phyloP scores from a whole-genome alignment of 208 protist genomes.

The Leptomonas pyrrhocoris region DNA sequence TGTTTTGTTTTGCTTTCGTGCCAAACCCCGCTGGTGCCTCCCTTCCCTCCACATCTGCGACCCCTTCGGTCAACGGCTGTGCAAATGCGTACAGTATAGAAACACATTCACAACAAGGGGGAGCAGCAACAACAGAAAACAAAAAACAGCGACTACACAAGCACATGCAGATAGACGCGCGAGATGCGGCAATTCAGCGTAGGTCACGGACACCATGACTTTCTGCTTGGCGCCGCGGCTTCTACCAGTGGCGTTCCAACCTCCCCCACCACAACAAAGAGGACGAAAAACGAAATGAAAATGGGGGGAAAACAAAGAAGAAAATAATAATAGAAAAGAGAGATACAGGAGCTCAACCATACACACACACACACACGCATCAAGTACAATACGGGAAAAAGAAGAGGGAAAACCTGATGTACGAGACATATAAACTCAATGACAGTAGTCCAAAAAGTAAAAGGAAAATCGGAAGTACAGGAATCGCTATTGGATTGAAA shows the following conservation, averaged over 20 bases:
- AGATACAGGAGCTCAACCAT: not conserved
- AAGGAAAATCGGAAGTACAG: not conserved
- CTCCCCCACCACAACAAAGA: no score
- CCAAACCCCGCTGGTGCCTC: no score
- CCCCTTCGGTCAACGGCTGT: no score
- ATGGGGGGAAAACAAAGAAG: not conserved
- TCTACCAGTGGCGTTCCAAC: not conserved
- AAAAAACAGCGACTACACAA: not conserved
- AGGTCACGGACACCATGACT: not conserved
- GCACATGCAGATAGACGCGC: not conserved
- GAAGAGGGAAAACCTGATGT: not conserved
- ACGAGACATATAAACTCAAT: constrained; percentile 1
- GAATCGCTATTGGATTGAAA: constrained; percentile 4
- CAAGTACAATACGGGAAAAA: not conserved
- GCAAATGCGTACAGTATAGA: no score
- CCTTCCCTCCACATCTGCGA: no score
- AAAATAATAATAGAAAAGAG: constrained; percentile 7
- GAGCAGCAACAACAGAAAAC: constrained; percentile 12
- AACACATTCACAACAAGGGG: no score
- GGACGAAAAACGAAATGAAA: not conserved
- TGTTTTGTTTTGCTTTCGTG: no score
- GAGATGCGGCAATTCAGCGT: not conserved
- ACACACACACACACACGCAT: not conserved
- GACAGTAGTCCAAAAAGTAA: not conserved
- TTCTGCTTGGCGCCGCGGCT: not conserved